Conservation (phyloP, 345 rosid species). For the Geranium rotundifolium region DNA sequence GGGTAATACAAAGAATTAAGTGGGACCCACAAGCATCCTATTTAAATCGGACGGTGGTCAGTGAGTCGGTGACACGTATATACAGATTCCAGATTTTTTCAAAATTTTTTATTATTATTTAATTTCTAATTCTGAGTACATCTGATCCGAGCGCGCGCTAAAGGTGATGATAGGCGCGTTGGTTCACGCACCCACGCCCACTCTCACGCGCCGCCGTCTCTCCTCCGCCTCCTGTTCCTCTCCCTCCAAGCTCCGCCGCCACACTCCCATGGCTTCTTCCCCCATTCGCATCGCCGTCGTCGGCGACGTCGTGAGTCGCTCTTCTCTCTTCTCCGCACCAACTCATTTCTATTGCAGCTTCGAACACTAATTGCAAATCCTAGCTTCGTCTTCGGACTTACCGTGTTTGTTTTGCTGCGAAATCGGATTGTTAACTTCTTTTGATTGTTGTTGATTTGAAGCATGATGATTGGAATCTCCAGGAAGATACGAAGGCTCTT, state of each 20-base stretch:
- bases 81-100: too few species aligned
- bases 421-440: background rate
- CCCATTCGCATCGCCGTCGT: slow-evolving; percentile 40
- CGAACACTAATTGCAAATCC: too few species aligned
- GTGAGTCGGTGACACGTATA: too few species aligned
- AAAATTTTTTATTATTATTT: too few species aligned
- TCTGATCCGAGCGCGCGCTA: too few species aligned
- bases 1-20: too few species aligned
- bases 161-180: slow-evolving; percentile 15
- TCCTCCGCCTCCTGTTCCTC: too few species aligned
- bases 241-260: too few species aligned
- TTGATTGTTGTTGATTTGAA: slow-evolving; percentile 15
- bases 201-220: background rate
- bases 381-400: background rate
- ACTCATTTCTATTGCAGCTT: too few species aligned
- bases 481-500: slow-evolving; percentile 73
- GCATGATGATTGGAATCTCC: slow-evolving; percentile 72
- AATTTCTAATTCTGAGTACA: too few species aligned
- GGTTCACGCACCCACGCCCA: slow-evolving; percentile 12
- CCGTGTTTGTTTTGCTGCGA: background rate
- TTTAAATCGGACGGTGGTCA: too few species aligned
- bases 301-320: slow-evolving; percentile 45
- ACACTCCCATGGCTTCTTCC: slow-evolving; percentile 27
- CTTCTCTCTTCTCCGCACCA: slow-evolving; percentile 1
- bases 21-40: too few species aligned